A percentile compares a stretch with the other conserved stretches of the same genome.
phyloP scores from a whole-genome alignment of 306 rosid genomes.

The Glycyrrhiza uralensis region DNA sequence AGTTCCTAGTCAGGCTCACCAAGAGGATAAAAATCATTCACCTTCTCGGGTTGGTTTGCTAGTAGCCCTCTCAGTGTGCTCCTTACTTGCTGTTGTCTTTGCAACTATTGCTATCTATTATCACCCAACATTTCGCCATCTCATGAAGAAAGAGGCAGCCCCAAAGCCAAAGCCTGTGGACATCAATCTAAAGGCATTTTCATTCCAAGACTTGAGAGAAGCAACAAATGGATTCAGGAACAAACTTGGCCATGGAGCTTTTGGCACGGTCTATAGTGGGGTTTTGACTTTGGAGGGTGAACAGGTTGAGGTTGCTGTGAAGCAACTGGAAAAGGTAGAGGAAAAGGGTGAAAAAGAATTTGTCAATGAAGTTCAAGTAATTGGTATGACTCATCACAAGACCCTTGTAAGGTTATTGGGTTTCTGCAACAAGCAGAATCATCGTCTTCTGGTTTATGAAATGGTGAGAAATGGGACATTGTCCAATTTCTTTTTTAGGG shows the following conservation, averaged over 20 bases:
- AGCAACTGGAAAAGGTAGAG: constrained; percentile 19
- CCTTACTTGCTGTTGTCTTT: constrained; percentile 24
- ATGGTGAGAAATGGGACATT: constrained; percentile 31
- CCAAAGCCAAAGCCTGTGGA: constrained; percentile 32
- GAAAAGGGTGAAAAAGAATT: constrained; percentile 35
- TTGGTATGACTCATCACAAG: constrained; percentile 35
- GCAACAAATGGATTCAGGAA: constrained; percentile 33
- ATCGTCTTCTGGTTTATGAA: constrained; percentile 37
- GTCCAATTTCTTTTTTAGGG: constrained; percentile 18
- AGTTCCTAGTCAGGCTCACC: neutral
- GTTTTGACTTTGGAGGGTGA: constrained; percentile 25
- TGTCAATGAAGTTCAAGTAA: constrained; percentile 36
- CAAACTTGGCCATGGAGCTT: constrained; percentile 32
- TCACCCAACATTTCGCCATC: constrained; percentile 14
- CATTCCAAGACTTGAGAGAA: constrained; percentile 33
- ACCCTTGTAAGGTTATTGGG: constrained; percentile 34
- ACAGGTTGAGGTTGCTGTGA: constrained; percentile 36
- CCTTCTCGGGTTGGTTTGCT: constrained; percentile 18
- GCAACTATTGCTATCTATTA: constrained; percentile 22
- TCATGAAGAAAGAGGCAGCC: neutral
- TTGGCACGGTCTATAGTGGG: constrained; percentile 28
- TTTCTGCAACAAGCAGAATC: constrained; percentile 29
- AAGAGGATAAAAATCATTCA: neutral
- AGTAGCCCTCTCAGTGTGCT: constrained; percentile 17
- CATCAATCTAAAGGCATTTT: constrained; percentile 32